Evolutionary conservation across 1,139 yeast genomes (phyloP).

Genomic region (Debaryomycetaceae sp.): DNA sequence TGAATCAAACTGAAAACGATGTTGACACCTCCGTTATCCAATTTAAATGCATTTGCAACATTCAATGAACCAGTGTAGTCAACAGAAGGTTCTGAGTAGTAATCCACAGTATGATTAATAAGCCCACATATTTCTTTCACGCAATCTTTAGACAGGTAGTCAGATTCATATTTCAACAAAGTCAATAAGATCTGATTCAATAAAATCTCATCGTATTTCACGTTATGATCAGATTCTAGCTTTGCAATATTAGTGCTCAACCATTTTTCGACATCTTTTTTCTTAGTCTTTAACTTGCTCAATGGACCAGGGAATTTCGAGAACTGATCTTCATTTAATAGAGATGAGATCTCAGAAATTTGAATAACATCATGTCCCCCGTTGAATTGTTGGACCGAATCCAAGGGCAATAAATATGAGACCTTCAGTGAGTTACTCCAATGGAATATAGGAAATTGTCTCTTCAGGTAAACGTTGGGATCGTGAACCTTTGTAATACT

Average conservation of each 20-base stretch:
- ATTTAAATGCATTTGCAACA: constrained; percentile 30
- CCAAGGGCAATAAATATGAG: constrained; percentile 27
- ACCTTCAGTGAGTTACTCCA: constrained; percentile 53
- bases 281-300: constrained; percentile 50
- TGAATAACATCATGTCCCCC: constrained; percentile 13
- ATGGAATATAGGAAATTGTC: constrained; percentile 77
- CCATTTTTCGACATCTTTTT: constrained; percentile 69
- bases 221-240: constrained; percentile 5
- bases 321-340: constrained; percentile 19
- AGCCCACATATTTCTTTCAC: constrained; percentile 23
- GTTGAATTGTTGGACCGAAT: constrained; percentile 11
- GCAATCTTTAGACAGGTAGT: constrained; percentile 23
- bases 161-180: constrained; percentile 29
- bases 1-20: constrained; percentile 43
- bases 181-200: constrained; percentile 28
- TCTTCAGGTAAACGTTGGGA: constrained; percentile 36
- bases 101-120: constrained; percentile 36
- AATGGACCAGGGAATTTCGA: constrained; percentile 63
- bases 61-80: constrained; percentile 14
- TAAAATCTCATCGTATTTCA: constrained; percentile 23
- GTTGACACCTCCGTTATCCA: constrained; percentile 36
- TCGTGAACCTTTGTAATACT: constrained; percentile 23
- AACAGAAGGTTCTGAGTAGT: constrained; percentile 12
- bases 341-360: constrained; percentile 14
- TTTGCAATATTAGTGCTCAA: constrained; percentile 23